Evolutionary conservation across 306 rosid species (phyloP), one percentile per base, ranked within the genome.

Genomic region (Aeschynomene evenia): DNA sequence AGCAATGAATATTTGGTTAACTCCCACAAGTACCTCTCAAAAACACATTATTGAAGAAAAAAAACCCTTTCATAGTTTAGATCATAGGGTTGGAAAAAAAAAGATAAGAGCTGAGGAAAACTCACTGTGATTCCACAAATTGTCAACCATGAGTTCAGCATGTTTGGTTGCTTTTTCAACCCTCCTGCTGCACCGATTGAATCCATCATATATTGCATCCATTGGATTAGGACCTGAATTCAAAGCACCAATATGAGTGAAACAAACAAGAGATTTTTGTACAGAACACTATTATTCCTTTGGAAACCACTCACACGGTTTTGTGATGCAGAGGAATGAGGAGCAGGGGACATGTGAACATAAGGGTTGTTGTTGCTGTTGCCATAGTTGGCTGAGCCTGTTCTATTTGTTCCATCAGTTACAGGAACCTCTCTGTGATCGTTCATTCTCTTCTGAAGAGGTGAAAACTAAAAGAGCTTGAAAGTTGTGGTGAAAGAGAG

Each of bases 121-220:
- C 94, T 82, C 31, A 92, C 96, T 18, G 77, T 92, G 98, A 73
- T 89, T 79, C 95, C 91, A 80, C 16, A 89, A 39, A 49, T 43
- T 80, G 64, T 68, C 89, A 4, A 83, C 89, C 77, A 79, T 79
- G 67, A 4, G 51, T 79, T 80, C 96, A 39, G 86, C 98, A 61
- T 81, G 82, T 84, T 16, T 87, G 7, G 86, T 74, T 67, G 78
- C 89, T 48, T 45, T 78, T 69, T 74, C 92, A 71, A 89, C 83
- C 57, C 20, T 81, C 84, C 77, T 87, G 42, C 85, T 63, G 34
- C 87, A 92, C 0, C 70, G 81, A 26, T 77, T 63, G 11, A 89
- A 29, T 9, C 79, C 71, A 19, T 67, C 82, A 45, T 56, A 20
- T 53, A 87, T 21, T 33, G 57, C 69, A 42, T 75, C 80, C 68